A percentile compares a stretch with the other conserved stretches of the same genome.
These are phyloP conservation scores for Dorcoceras hygrometricum DNA, from an alignment of 257 asterid species.

Conservation along the genomic window DNA sequence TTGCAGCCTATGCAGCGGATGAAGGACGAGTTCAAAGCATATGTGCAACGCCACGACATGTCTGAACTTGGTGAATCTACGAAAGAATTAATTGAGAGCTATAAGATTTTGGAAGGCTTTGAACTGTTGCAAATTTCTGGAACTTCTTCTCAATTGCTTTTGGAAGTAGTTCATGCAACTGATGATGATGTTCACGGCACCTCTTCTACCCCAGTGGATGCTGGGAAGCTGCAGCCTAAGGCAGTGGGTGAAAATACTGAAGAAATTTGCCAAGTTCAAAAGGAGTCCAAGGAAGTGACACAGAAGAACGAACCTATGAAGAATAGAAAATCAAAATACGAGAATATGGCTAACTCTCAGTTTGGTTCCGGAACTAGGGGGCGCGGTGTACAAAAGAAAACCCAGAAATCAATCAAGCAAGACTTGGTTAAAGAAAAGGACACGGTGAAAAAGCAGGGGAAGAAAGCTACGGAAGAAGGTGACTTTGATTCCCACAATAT, in stretches of 20 bases:
- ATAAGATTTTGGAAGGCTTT: constrained; percentile 51
- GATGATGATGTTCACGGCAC: constrained; percentile 69
- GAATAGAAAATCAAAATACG: constrained; percentile 38
- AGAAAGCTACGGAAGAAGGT: constrained; percentile 59
- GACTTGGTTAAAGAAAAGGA: constrained; percentile 33
- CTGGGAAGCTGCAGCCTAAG: constrained; percentile 48
- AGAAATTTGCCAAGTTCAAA: constrained; percentile 36
- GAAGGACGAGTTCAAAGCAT: constrained; percentile 70
- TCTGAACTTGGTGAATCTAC: constrained; percentile 48
- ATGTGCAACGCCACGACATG: constrained; percentile 51
- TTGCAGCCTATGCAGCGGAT: constrained; percentile 72
- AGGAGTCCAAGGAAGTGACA: constrained; percentile 30
- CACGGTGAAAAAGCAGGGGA: constrained; percentile 52
- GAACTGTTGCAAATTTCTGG: constrained; percentile 56
- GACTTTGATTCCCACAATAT: neutral
- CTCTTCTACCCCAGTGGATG: constrained; percentile 44
- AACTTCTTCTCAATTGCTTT: constrained; percentile 53
- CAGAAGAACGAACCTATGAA: constrained; percentile 36
- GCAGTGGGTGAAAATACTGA: constrained; percentile 30
- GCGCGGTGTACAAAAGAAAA: constrained; percentile 44
- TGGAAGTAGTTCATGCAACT: constrained; percentile 51
- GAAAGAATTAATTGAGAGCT: constrained; percentile 63
- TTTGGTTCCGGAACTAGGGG: constrained; percentile 37
- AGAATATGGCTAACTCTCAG: constrained; percentile 37
- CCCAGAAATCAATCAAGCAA: constrained; percentile 50